Conservation (phyloP, 768 basidiomycete species). For the Leucogyrophana mollusca region DNA sequence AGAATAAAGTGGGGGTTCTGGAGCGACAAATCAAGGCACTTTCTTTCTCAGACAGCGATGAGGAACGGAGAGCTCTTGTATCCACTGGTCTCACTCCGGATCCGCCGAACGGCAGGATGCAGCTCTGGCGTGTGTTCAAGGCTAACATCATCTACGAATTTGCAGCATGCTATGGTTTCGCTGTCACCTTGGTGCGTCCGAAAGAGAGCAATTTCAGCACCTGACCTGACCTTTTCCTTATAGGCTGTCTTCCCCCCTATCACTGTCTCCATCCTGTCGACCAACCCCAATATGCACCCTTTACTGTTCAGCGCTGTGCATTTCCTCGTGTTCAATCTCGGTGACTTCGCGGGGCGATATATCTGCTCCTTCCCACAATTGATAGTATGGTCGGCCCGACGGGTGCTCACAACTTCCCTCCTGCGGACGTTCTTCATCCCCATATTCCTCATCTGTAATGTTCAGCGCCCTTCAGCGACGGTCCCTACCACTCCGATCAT, state of each 20-base stretch:
- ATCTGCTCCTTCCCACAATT: constrained; percentile 64
- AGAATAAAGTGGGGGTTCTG: constrained; percentile 45
- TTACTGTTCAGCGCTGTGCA: constrained; percentile 80
- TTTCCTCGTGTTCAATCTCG: constrained; percentile 73
- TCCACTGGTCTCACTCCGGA: constrained; percentile 23
- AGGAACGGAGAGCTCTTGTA: constrained; percentile 36
- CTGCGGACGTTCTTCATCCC: constrained; percentile 82
- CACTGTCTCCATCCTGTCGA: constrained; percentile 72
- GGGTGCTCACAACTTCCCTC: constrained; percentile 62
- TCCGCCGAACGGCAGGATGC: constrained; percentile 36
- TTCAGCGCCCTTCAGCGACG: constrained; percentile 46
- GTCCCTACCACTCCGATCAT: constrained; percentile 46
- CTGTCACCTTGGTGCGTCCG: constrained; percentile 72
- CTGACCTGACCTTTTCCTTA: constrained; percentile 7
- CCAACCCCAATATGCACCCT: constrained; percentile 65
- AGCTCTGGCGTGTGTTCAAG: constrained; percentile 54
- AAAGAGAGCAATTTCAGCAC: neutral
- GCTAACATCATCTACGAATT: constrained; percentile 69
- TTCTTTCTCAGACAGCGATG: constrained; percentile 18
- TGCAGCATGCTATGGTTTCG: constrained; percentile 73
- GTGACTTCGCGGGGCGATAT: constrained; percentile 71
- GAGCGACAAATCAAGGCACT: constrained; percentile 34
- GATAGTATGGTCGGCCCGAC: constrained; percentile 65
- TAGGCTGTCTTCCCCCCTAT: constrained; percentile 88
- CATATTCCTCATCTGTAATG: constrained; percentile 85